Conservation (phyloP, 768 basidiomycete species). For the Pluteus cervinus region DNA sequence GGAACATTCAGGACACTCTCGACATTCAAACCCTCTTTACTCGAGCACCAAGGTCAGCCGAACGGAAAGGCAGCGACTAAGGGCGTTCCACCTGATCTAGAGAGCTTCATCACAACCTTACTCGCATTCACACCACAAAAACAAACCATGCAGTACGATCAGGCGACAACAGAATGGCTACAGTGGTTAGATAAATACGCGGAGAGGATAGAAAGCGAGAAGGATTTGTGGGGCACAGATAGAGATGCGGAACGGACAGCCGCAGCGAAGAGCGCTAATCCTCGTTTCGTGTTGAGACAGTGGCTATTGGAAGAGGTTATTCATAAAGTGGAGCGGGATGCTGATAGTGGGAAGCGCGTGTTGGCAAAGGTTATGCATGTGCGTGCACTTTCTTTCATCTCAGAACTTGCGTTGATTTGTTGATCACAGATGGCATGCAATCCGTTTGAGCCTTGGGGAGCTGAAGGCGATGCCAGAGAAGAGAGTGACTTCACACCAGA, state of each 20-base stretch:
- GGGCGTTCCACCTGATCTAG: slow-evolving; percentile 18
- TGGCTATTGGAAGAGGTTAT: slow-evolving; percentile 97
- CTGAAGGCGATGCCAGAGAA: slow-evolving; percentile 44
- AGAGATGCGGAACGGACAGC: slow-evolving; percentile 40
- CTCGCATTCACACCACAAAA: slow-evolving; percentile 44
- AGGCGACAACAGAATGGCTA: slow-evolving; percentile 47
- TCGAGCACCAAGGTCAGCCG: slow-evolving; percentile 8
- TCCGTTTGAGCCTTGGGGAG: slow-evolving; percentile 88
- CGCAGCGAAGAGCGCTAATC: slow-evolving; percentile 63
- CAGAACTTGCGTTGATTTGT: slow-evolving; percentile 2
- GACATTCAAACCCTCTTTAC: slow-evolving; percentile 46
- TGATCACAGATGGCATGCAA: slow-evolving; percentile 75
- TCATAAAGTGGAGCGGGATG: slow-evolving; percentile 60
- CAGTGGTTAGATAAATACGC: slow-evolving; percentile 64
- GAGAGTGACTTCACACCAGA: slow-evolving; percentile 50
- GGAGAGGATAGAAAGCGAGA: slow-evolving; percentile 48
- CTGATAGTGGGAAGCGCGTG: slow-evolving; percentile 53
- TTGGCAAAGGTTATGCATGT: slow-evolving; percentile 82
- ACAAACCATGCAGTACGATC: slow-evolving; percentile 33
- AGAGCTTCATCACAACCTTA: slow-evolving; percentile 36
- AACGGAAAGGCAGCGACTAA: background rate
- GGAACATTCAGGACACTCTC: slow-evolving; percentile 72
- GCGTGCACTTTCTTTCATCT: slow-evolving; percentile 20
- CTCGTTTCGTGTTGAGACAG: slow-evolving; percentile 88
- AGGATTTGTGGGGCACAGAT: slow-evolving; percentile 38